Evolutionary conservation across 1,284 basidiomycete genomes (phyloP).

Genomic region (Cryptococcus hybrid): DNA sequence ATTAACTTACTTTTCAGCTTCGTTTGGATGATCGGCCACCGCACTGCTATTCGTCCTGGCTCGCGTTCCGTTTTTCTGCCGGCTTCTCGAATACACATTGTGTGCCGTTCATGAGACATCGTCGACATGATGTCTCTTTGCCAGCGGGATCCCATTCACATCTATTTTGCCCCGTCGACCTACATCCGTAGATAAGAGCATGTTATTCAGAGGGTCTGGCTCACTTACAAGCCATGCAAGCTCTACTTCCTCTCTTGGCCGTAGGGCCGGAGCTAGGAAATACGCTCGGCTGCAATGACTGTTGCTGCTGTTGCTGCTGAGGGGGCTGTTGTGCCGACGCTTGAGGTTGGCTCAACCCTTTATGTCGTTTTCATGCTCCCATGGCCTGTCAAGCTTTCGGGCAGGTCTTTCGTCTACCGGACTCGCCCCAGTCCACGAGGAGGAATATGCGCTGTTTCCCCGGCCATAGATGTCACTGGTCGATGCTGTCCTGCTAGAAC

Average conservation of each 20-base stretch:
- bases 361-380: slow-evolving; percentile 1
- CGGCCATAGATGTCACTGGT: background rate
- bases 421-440: background rate
- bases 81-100: slow-evolving; percentile 90
- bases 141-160: slow-evolving; percentile 70
- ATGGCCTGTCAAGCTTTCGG: background rate
- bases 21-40: slow-evolving; percentile 59
- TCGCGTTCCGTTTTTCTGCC: slow-evolving; percentile 23
- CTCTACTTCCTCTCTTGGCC: slow-evolving; percentile 45
- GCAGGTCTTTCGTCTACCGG: background rate
- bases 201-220: background rate
- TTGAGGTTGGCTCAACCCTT: background rate
- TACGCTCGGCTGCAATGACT: slow-evolving; percentile 1
- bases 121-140: slow-evolving; percentile 58
- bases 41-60: slow-evolving; percentile 24
- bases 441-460: background rate
- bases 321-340: background rate
- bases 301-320: slow-evolving; percentile 2
- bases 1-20: slow-evolving; percentile 42
- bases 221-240: slow-evolving; percentile 47
- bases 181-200: slow-evolving; percentile 8
- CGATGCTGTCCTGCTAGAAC: too few relatives aligned
- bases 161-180: slow-evolving; percentile 86
- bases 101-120: slow-evolving; percentile 78
- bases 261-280: slow-evolving; percentile 20